Base-by-base conservation (phyloP, 495 filamentous ascomycete genomes). In the Daldinia vernicosa region DNA sequence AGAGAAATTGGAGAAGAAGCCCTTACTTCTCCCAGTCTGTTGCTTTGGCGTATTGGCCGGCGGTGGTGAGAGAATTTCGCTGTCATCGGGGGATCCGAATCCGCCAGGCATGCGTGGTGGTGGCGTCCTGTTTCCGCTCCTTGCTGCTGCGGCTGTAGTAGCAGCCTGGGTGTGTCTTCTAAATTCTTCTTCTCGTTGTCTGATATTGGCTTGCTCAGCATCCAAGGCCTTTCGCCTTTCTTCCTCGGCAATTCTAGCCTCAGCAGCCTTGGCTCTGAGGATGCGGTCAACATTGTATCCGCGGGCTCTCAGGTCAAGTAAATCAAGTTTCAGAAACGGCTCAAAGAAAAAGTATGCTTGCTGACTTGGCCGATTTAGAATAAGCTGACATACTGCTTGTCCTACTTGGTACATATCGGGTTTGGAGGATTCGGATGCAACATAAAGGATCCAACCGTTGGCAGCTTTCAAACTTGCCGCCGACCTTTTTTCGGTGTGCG, bases 251-350 rank as follows among this genome's bases (percentile, higher is more conserved):
- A 98, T 89, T 28, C 91, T 86, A 14, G 91, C 90, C 76, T 98
- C 94, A 6, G 90, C 90, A 11, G 90, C 93, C 79, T 93, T 94
- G 33, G 89, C 88, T 32, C 91, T 88, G 19, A 99, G 84, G 72
- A 98, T 97, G 15, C 95, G 89, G 61, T 95, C 92, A 43, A 98
- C 95, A 70, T 99, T 98, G 80, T 95, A 97, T 4, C 95, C 95
- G 63, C 94, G 91, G 24, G 85, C 85, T 72, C 89, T 89, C 9
- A 99, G 82, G 67, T 93, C 88, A 39, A 89, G 82, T 11, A 99
- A 82, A 67, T 92, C 91, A 59, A 85, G 78, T 71, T 90, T 92
- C 33, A 99, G 80, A 60, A 99, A 88, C 69, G 91, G 93, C 76
- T 97, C 94, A 35, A 99, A 85, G 17, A 93, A 91, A 65, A 98